A percentile compares a stretch with the other conserved stretches of the same genome.
These are phyloP conservation scores for Raffaelea ambrosiae DNA, from an alignment of 2,329 filamentous ascomycete species.

Conservation along the genomic window DNA sequence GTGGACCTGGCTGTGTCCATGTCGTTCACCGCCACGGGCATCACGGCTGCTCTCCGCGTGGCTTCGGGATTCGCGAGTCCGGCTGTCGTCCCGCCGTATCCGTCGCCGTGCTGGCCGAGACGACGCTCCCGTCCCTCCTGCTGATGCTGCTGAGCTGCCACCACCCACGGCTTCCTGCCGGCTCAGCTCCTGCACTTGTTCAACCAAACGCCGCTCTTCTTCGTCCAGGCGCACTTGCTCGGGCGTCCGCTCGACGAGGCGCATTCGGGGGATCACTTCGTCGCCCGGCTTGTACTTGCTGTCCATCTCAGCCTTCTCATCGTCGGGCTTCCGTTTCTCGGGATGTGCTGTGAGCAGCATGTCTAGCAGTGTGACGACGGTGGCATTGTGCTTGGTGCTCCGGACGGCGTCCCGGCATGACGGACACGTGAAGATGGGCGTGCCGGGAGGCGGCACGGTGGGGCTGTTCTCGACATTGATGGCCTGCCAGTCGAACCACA, in stretches of 20 bases:
- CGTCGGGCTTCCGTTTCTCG: conserved; percentile 56
- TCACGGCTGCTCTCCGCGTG: neutral
- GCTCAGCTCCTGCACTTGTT: conserved; percentile 66
- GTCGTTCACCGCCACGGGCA: conserved; percentile 1
- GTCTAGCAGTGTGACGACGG: conserved; percentile 79
- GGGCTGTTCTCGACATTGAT: conserved; percentile 44
- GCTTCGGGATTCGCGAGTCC: neutral
- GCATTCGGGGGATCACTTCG: conserved; percentile 60
- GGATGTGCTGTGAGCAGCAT: conserved; percentile 80
- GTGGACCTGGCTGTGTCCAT: conserved; percentile 4
- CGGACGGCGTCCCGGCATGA: conserved; percentile 83
- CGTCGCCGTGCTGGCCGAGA: neutral
- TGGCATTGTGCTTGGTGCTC: conserved; percentile 83
- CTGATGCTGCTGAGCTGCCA: conserved; percentile 6
- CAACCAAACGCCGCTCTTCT: conserved; percentile 60
- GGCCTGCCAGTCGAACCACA: conserved; percentile 86
- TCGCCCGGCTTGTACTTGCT: conserved; percentile 75
- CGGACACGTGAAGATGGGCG: conserved; percentile 71
- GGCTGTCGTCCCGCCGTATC: neutral
- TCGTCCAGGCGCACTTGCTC: conserved; percentile 49
- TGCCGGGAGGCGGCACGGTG: conserved; percentile 36
- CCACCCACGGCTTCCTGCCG: conserved; percentile 55
- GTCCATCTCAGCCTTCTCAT: conserved; percentile 70
- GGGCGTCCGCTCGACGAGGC: conserved; percentile 38
- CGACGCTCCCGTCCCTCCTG: neutral